Base-by-base conservation (phyloP, 768 basidiomycete genomes). In the Kwoniella pini region DNA sequence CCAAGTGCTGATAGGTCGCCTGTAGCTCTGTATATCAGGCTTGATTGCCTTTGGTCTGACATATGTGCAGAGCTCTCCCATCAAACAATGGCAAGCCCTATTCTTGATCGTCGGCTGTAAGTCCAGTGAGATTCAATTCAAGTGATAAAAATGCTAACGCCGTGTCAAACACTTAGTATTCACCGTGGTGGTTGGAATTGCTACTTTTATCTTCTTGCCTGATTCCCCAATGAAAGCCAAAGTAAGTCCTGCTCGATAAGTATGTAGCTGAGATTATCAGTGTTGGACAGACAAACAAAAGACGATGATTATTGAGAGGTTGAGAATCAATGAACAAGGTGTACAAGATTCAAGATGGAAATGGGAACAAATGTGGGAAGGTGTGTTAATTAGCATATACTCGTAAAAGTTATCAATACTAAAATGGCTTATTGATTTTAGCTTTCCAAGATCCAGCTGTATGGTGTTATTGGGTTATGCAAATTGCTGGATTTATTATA, bases 321-420 rank as follows among this genome's bases (percentile, higher is more conserved):
- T 84, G 6, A 72, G 84, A 26, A 81, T 82, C 68, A 84, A 85
- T 61, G 81, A 84, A 46, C 83, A 82, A 22, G 83, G 82, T 17
- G 80, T 84, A 13, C 83, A 84, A 68, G 83, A 84, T 66, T 81
- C 78, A 62, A 74, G 79, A 40, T 84, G 83, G 76, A 85, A 84
- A 48, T 65, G 57, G 67, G 64, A 66, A 19, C 72, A 73, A 31
- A 40, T 71, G 81, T 77, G 72, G 56, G 84, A 84, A 67, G 63
- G 63, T 65, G n/a, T 27, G 63, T 43, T n/a, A n/a, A n/a, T n/a
- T n/a, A n/a, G n/a, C n/a, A n/a, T n/a, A n/a, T n/a, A n/a, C n/a
- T n/a, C n/a, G n/a, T n/a, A n/a, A n/a, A n/a, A n/a, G n/a, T n/a
- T n/a, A n/a, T n/a, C n/a, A n/a, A n/a, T n/a, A n/a, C n/a, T 42